phyloP scores from a whole-genome alignment of 257 asterid genomes.

The Ilex aquifolium region DNA sequence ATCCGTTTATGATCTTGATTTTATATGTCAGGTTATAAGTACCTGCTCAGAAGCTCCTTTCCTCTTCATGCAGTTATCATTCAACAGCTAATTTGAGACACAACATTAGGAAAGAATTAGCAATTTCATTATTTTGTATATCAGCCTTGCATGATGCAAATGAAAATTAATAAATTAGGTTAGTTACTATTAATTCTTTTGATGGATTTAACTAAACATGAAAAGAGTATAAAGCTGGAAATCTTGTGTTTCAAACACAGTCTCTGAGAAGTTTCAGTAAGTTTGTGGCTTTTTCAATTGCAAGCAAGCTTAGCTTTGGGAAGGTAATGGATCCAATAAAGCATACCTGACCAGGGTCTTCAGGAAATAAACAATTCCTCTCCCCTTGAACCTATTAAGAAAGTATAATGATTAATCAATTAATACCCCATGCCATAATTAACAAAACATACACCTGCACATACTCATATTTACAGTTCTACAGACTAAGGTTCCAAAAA shows the following conservation, averaged over 20 bases:
- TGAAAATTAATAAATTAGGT: too few species aligned
- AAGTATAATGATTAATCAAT: constrained; percentile 19
- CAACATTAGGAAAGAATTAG: too few species aligned
- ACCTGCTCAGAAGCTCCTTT: too few species aligned
- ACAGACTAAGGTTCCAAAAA: too few species aligned
- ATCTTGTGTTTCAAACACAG: neutral
- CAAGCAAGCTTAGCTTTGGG: neutral
- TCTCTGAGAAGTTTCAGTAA: too few species aligned
- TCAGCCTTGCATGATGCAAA: neutral
- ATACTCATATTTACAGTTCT: neutral
- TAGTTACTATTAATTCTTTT: neutral
- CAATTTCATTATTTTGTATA: neutral
- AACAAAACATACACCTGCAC: constrained; percentile 23
- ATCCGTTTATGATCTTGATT: too few species aligned
- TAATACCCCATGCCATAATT: constrained; percentile 12
- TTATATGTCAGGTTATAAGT: too few species aligned
- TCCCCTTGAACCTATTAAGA: constrained; percentile 41
- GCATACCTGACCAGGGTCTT: constrained; percentile 65
- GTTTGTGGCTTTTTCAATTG: too few species aligned
- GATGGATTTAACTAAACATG: neutral
- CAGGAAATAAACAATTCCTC: constrained; percentile 53
- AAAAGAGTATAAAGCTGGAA: neutral
- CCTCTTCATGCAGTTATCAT: too few species aligned
- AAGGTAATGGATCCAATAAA: constrained; percentile 24
- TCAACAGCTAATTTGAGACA: too few species aligned